Evolutionary conservation across 495 filamentous ascomycete species (phyloP).

Genomic region (Penicillium robsamsonii): DNA sequence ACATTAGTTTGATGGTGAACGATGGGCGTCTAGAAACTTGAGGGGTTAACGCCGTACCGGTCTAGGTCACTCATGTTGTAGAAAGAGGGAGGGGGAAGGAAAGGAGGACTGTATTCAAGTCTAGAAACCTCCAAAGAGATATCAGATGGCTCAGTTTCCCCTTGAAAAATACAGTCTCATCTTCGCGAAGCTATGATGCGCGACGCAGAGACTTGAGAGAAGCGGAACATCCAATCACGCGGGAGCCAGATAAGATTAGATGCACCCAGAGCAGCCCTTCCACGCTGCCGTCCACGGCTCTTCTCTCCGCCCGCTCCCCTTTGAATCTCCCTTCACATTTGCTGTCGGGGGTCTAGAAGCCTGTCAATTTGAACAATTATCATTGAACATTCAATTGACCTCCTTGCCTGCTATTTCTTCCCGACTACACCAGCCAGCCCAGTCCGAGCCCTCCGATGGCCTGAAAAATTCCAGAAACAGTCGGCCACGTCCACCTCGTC

Average conservation of each 20-base stretch:
- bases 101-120: slow-evolving; percentile 13
- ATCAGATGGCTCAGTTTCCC: slow-evolving; percentile 16
- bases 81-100: slow-evolving; percentile 6
- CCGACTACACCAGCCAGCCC: background rate
- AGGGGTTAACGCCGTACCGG: slow-evolving; percentile 50
- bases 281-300: slow-evolving; percentile 9
- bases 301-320: slow-evolving; percentile 3
- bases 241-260: slow-evolving; percentile 46
- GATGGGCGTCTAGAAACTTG: background rate
- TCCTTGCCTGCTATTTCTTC: slow-evolving; percentile 4
- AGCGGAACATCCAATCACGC: slow-evolving; percentile 33
- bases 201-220: slow-evolving; percentile 12
- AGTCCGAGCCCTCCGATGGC: slow-evolving; percentile 22
- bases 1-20: slow-evolving; percentile 10
- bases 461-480: slow-evolving; percentile 20
- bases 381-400: slow-evolving; percentile 16
- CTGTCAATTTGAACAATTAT: background rate
- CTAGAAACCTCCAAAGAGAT: slow-evolving; percentile 11
- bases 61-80: slow-evolving; percentile 83
- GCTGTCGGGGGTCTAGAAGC: background rate
- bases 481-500: slow-evolving; percentile 15
- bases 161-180: slow-evolving; percentile 21
- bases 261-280: slow-evolving; percentile 33
- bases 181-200: slow-evolving; percentile 22
- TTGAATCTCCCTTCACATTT: background rate